phyloP scores from a whole-genome alignment of 73 alveolate species.

The Breviolum minutum region DNA sequence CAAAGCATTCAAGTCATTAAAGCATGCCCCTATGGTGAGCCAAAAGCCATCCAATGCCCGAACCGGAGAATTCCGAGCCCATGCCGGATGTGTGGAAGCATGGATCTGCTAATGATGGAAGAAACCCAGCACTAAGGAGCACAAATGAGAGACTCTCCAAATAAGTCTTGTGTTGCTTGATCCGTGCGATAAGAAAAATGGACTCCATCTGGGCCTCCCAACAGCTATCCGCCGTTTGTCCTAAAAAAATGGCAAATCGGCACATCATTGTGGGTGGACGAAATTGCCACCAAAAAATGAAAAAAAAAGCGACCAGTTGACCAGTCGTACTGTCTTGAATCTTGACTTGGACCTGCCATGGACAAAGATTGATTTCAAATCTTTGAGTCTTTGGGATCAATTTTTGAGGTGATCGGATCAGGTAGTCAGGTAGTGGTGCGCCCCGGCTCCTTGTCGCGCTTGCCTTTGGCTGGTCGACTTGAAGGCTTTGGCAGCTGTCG shows the following conservation, averaged over 20 bases:
- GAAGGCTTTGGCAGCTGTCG: slow-evolving; percentile 94
- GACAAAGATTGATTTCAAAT: background rate
- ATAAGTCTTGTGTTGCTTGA: background rate
- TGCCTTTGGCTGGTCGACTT: slow-evolving; percentile 89
- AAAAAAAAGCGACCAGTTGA: background rate
- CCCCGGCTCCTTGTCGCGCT: slow-evolving; percentile 71
- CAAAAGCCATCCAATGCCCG: no score
- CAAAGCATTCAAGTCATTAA: no score
- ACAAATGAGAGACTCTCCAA: background rate
- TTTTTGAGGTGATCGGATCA: background rate
- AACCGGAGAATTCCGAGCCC: no score
- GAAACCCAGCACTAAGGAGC: background rate
- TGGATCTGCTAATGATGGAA: background rate
- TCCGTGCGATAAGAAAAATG: background rate
- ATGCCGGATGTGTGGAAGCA: background rate
- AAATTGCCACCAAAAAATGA: background rate
- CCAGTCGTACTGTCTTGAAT: no score
- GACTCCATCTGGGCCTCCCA: background rate
- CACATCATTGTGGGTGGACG: no score
- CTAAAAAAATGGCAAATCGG: background rate
- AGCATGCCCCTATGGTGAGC: no score
- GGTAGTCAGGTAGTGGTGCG: background rate
- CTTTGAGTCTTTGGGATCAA: background rate
- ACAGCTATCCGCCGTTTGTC: slow-evolving; percentile 75
- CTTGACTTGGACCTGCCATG: background rate